Evolutionary conservation across 371 early-diverging fungal genomes (phyloP).

Genomic region (Circinella minor): DNA sequence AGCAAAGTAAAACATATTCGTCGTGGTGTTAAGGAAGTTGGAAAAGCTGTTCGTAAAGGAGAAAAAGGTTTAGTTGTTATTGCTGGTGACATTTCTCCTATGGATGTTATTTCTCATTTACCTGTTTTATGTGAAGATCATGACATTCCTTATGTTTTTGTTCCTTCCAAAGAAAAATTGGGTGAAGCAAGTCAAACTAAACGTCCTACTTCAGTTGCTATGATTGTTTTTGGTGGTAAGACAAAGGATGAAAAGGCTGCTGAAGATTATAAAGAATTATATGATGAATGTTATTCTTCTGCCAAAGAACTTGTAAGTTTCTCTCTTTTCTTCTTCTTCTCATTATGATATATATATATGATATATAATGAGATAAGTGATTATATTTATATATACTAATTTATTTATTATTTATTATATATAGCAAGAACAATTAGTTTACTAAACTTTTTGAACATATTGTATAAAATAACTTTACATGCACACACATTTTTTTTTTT

Average conservation of each 20-base stretch:
- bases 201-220: conserved; percentile 92
- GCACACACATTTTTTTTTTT: not conserved
- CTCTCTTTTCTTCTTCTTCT: too few relatives aligned
- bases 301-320: conserved; percentile 69
- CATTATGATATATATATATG: too few relatives aligned
- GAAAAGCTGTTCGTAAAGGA: conserved; percentile 94
- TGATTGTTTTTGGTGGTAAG: conserved; percentile 86
- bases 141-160: conserved; percentile 87
- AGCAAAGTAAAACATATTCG: conserved; percentile 89
- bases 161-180: conserved; percentile 92
- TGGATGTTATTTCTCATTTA: conserved; percentile 97
- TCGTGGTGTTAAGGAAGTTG: conserved; percentile 98
- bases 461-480: not conserved
- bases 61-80: conserved; percentile 94
- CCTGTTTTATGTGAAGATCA: conserved; percentile 98
- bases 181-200: conserved; percentile 92
- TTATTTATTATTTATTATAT: not conserved
- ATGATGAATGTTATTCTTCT: conserved; percentile 73
- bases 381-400: not conserved
- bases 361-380: too few relatives aligned
- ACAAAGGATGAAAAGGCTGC: conserved; percentile 68
- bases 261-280: conserved; percentile 85
- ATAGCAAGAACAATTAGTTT: conserved; percentile 1
- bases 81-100: conserved; percentile 96
- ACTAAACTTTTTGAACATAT: too few relatives aligned